Evolutionary conservation across 2,329 filamentous ascomycete genomes (phyloP).

Genomic region (Trichoderma guizhouense): DNA sequence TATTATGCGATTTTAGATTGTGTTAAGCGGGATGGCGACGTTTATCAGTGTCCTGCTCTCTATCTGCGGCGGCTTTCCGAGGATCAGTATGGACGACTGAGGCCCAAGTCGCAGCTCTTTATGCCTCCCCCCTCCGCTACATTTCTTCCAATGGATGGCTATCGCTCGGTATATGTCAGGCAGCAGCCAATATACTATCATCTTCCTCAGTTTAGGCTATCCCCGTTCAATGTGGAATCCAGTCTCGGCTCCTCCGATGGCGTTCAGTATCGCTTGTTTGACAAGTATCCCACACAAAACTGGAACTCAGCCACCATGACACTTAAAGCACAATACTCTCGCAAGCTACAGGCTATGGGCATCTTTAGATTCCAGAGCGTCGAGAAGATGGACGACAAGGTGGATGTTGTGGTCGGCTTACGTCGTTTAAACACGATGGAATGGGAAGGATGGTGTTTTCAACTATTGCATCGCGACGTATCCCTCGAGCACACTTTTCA

Average conservation of each 20-base stretch:
- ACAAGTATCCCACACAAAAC: constrained; percentile 7
- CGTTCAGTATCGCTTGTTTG: constrained; percentile 12
- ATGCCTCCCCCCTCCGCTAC: not conserved
- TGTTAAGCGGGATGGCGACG: not conserved
- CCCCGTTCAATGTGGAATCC: constrained; percentile 7
- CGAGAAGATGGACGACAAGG: not conserved
- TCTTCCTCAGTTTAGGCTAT: constrained; percentile 13
- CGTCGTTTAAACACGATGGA: constrained; percentile 15
- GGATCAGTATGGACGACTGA: constrained; percentile 17
- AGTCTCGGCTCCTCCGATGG: not conserved
- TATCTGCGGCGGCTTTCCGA: constrained; percentile 19
- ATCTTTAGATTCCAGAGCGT: constrained; percentile 14
- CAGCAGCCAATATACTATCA: constrained; percentile 13
- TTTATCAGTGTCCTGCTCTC: constrained; percentile 9
- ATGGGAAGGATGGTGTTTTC: constrained; percentile 18
- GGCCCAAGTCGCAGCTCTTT: constrained; percentile 10
- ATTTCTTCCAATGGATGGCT: not conserved
- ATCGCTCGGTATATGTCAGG: constrained; percentile 7
- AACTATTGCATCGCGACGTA: not conserved
- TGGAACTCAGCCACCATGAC: constrained; percentile 19
- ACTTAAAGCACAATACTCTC: constrained; percentile 9
- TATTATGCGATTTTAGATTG: constrained; percentile 10
- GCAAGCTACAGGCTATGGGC: constrained; percentile 13
- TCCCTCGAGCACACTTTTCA: constrained; percentile 3
- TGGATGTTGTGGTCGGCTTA: constrained; percentile 14